Evolutionary conservation across 352 stramenopile species (phyloP), one percentile per base, ranked within the genome.

Genomic region (Aphanomyces astaci): DNA sequence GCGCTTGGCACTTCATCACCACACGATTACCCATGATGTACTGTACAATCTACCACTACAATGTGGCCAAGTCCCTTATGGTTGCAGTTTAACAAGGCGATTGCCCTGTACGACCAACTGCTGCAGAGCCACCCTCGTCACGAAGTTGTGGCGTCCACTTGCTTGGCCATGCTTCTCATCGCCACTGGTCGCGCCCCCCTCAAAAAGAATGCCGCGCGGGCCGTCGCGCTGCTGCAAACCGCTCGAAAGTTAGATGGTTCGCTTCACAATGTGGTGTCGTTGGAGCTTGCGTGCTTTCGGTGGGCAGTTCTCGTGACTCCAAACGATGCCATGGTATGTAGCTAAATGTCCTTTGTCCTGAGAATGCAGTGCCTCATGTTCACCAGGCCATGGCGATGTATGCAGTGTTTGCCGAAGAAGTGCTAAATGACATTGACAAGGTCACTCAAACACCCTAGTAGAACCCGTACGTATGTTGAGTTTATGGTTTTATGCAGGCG

Each of bases 251-350:
- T 81, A 0, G 51, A 46, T 27, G 55, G 0, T 25, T 48, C 64
- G 0, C 33, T 92, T 22, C 36, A 57, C 1, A 68, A 74, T 3
- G 46, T 89, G 22, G 11, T 11, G 13, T 7, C 60, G 10, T 19
- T 68, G 28, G 82, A 93, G 63, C 69, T 79, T 54, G 77, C 78
- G 15, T 84, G 71, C 46, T 87, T 91, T 48, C 75, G 76, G 49
- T 93, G 81, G 81, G 75, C 82, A n/a, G 66, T 88, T 19, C 79
- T 84, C 55, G 73, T 89, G 3, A 64, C 81, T 4, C 78, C 81
- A 3, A 79, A 73, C 27, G 80, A 81, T 33, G 69, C 78, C 13
- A 68, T 87, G 13, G 81, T 89, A 70, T 54, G 71, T 66, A 39
- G 27, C 17, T n/a, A 28, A 63, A 19, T 36, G 19, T 40, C 22